phyloP scores from a whole-genome alignment of 306 rosid genomes.

The Trifolium repens region DNA sequence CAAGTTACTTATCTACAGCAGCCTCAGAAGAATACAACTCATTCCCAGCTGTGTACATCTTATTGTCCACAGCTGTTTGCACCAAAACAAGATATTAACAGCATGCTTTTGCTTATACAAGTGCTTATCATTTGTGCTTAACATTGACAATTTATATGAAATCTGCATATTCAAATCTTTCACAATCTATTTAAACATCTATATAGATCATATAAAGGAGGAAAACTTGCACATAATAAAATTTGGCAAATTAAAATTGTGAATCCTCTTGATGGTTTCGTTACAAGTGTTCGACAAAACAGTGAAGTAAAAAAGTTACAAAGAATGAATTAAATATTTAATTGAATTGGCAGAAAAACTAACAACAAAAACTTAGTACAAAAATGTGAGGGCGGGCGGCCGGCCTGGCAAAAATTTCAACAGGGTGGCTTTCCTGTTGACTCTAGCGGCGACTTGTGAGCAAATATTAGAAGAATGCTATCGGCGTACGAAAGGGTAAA shows the following conservation, averaged over 20 bases:
- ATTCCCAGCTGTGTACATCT: background rate
- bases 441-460: conserved; percentile 36
- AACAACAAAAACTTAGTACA: conserved; percentile 34
- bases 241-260: conserved; percentile 36
- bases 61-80: conserved; percentile 29
- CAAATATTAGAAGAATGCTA: conserved; percentile 35
- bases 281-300: conserved; percentile 39
- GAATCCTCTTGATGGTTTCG: conserved; percentile 42
- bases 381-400: conserved; percentile 29
- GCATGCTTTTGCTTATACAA: background rate
- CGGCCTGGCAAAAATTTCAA: conserved; percentile 52
- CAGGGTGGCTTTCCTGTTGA: conserved; percentile 55
- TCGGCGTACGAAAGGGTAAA: background rate
- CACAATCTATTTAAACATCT: background rate
- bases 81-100: conserved; percentile 33
- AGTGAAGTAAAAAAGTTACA: conserved; percentile 30
- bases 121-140: background rate
- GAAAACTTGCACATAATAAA: background rate
- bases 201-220: background rate
- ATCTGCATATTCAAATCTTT: background rate
- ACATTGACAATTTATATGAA: background rate
- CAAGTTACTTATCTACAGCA: background rate
- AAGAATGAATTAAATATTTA: conserved; percentile 72
- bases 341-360: conserved; percentile 34
- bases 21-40: background rate